Conservation (phyloP, 768 basidiomycete genomes). For the Phylloporus rhodoxanthus region DNA sequence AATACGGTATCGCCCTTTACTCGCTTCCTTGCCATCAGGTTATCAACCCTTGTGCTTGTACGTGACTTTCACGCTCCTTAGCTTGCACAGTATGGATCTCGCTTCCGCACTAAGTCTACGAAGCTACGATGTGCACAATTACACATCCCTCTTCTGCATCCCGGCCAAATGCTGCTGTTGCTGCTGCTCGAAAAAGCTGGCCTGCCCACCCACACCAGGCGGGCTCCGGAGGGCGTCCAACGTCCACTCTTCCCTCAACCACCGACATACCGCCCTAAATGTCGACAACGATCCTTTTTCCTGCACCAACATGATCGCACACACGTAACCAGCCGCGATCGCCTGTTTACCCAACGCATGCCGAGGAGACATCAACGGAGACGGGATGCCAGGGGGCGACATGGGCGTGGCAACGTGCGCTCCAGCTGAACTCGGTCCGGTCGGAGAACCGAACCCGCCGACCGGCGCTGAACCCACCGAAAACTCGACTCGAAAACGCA, state of each 20-base stretch:
- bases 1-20: not conserved
- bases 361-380: slow-evolving; percentile 22
- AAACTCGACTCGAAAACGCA: slow-evolving; percentile 84
- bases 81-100: not conserved
- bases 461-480: slow-evolving; percentile 25
- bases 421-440: not conserved
- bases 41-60: not conserved
- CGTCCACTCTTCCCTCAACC: slow-evolving; percentile 65
- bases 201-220: slow-evolving; percentile 31
- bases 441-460: slow-evolving; percentile 17
- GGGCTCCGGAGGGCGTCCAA: slow-evolving; percentile 32
- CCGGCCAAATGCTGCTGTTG: slow-evolving; percentile 16
- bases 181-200: slow-evolving; percentile 37
- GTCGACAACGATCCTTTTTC: slow-evolving; percentile 90
- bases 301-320: slow-evolving; percentile 71
- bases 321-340: slow-evolving; percentile 36
- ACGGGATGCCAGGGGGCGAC: slow-evolving; percentile 20
- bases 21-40: not conserved
- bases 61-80: not conserved
- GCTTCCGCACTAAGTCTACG: too few relatives aligned
- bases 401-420: slow-evolving; percentile 9
- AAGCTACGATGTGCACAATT: too few relatives aligned
- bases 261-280: slow-evolving; percentile 72
- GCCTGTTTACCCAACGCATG: slow-evolving; percentile 24
- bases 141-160: slow-evolving; percentile 25